A percentile compares a stretch with the other conserved stretches of the same genome.
phyloP scores from a whole-genome alignment of 2,329 filamentous ascomycete species.

The Diaporthe australafricana region DNA sequence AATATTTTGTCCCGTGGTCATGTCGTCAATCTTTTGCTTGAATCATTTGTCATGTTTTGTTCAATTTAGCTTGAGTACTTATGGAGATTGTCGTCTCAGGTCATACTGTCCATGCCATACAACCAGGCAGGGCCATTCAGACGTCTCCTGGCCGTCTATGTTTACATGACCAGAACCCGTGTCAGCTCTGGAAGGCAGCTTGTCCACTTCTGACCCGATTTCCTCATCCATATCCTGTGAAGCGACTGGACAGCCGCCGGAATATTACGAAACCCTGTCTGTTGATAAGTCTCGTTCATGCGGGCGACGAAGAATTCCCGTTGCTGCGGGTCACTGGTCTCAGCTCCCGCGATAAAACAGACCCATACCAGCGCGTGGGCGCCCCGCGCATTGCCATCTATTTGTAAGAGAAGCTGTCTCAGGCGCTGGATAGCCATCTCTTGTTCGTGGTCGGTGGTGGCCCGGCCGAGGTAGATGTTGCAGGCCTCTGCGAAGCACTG shows the following conservation, averaged over 20 bases:
- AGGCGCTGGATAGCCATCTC: background rate
- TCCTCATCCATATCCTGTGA: constrained; percentile 6
- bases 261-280: constrained; percentile 3
- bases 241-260: constrained; percentile 5
- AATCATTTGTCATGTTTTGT: no score
- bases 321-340: constrained; percentile 3
- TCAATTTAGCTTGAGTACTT: no score
- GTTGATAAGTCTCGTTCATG: constrained; percentile 11
- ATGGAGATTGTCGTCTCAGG: no score
- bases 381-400: background rate
- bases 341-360: background rate
- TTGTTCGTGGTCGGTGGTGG: background rate
- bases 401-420: background rate
- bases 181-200: constrained; percentile 3
- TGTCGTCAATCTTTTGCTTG: no score
- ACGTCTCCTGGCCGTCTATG: background rate
- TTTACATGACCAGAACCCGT: constrained; percentile 2
- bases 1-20: no score
- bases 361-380: constrained; percentile 14
- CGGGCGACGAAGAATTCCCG: constrained; percentile 4
- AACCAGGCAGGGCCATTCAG: no score
- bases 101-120: no score
- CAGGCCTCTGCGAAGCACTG: constrained; percentile 17
- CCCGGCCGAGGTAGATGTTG: constrained; percentile 1
- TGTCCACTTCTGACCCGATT: constrained; percentile 9